Evolutionary conservation across 1,284 basidiomycete genomes (phyloP), one percentile per base, ranked within the genome.

Genomic region (Lignosus rhinocerotis): DNA sequence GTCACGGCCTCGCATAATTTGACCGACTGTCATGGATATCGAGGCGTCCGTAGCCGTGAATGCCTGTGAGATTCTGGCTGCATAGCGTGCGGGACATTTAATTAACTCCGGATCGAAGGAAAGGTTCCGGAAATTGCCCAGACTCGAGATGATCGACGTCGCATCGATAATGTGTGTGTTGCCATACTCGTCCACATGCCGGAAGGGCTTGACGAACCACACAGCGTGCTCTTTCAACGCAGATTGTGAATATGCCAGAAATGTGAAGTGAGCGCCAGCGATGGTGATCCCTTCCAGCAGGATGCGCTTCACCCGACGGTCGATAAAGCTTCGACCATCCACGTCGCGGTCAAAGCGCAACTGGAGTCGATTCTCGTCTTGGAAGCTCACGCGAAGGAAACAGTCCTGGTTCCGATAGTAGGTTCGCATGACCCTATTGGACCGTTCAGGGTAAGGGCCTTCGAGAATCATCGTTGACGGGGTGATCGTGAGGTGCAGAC

Each of bases 21-120:
- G 81, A 44, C 84, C 83, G 1, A 80, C 76, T 31, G 78, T 73
- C 11, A 86, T 76, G 25, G 76, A 66, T 17, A 87, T 75, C 0
- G 83, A 81, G 5, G 80, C 76, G 62, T 88, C 85, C 0, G 88
- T 90, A 0, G 88, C 80, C 0, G 88, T 90, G 68, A 91, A 90
- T 0, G 86, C 86, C 67, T 88, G 87, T 3, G 86, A 86, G 31
- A 91, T 77, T 19, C 88, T 76, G 8, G 89, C 88, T 5, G 82
- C 88, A 69, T 86, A 90, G 45, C 87, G 79, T 21, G 88, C 87
- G 2, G 88, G 87, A 60, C 84, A 87, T 48, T 73, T 73, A n/a
- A 81, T 81, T 11, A 87, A 73, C 0, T 66, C 65, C 11, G 54
- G 65, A 63, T 85, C 82, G 50, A 76, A 82, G 5, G 54, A 21